Base-by-base conservation (phyloP, 805 yeast species). In the Wickerhamomyces chambardii region DNA sequence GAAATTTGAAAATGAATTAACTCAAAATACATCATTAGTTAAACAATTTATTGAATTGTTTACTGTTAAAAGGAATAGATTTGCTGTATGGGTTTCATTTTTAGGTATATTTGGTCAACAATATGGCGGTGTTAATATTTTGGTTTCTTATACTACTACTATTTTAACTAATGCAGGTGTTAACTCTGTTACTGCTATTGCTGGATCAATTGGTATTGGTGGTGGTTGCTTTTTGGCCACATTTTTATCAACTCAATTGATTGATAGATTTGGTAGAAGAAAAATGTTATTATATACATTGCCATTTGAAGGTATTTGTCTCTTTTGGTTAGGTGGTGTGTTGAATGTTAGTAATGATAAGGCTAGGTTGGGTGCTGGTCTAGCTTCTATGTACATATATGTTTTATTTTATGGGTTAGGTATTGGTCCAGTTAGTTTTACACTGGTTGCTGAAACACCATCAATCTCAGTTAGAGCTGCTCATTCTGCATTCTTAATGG, bases 271-370 rank as follows among this genome's bases (percentile, higher is more conserved):
- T 44, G 75, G 76, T n/a, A 58, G 75, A 45, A 51, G 76, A 42
- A 56, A 64, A 27, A 64, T 78, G 51, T 59, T 76, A 40, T 60
- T 78, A 32, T 49, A 56, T 29, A 78, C 84, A 2, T 66, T 75
- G 57, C 85, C 85, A 6, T 59, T 74, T 36, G 68, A 78, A 70
- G 70, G 70, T 10, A 39, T 73, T 32, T 73, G 70, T 51, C 52
- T 78, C 40, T 68, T 78, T 32, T 55, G 70, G 59, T 55, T 73
- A 4, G 75, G 73, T 25, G 62, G 64, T 29, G 70, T 68, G 2
- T 61, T 70, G 48, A 61, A 64, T 47, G 55, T 68, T 31, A 41
- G 50, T 18, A 43, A 50, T 14, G 59, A 61, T 10, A 36, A 55
- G 14, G 63, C 63, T 4, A 55, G 72, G 43, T 46, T 68, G 35